Conservation (phyloP, 805 yeast genomes). For the Sugiyamaella mastotermitis region DNA sequence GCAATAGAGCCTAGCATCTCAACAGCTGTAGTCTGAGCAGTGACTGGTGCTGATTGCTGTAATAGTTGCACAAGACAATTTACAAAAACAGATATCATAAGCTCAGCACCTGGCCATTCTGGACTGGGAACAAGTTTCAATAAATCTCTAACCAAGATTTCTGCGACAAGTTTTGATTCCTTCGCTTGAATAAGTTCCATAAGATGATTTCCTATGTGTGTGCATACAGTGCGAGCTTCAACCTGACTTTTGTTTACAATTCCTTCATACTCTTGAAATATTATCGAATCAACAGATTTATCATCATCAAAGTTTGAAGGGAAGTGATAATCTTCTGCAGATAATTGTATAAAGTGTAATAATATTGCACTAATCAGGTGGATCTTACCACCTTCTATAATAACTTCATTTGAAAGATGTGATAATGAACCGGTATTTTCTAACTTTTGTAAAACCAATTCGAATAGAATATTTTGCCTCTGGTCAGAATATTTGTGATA, state of each 20-base stretch:
- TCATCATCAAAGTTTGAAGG: constrained; percentile 2
- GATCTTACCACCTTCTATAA: too few species aligned
- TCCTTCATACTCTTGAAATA: constrained; percentile 8
- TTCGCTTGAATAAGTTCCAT: background rate
- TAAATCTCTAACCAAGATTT: constrained; percentile 53
- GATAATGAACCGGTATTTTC: too few species aligned
- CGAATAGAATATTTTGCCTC: too few species aligned
- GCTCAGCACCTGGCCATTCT: constrained; percentile 58
- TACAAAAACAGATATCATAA: constrained; percentile 41
- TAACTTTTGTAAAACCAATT: too few species aligned
- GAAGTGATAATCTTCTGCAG: constrained; percentile 3
- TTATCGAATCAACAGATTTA: background rate
- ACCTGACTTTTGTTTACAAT: constrained; percentile 4
- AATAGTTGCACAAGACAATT: constrained; percentile 34
- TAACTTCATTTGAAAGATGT: too few species aligned
- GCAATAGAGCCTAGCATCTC: constrained; percentile 63
- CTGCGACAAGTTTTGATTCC: constrained; percentile 36
- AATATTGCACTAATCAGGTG: too few species aligned
- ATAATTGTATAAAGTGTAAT: too few species aligned
- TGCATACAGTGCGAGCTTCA: too few species aligned
- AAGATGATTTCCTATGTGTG: background rate
- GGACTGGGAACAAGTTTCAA: constrained; percentile 44
- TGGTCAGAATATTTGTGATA: too few species aligned
- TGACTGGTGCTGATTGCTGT: constrained; percentile 4
- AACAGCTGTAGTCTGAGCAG: constrained; percentile 38